A percentile compares a stretch with the other conserved stretches of the same genome.
Conservation (phyloP, 495 filamentous ascomycete genomes). For the Aspergillus incahuasiensis region DNA sequence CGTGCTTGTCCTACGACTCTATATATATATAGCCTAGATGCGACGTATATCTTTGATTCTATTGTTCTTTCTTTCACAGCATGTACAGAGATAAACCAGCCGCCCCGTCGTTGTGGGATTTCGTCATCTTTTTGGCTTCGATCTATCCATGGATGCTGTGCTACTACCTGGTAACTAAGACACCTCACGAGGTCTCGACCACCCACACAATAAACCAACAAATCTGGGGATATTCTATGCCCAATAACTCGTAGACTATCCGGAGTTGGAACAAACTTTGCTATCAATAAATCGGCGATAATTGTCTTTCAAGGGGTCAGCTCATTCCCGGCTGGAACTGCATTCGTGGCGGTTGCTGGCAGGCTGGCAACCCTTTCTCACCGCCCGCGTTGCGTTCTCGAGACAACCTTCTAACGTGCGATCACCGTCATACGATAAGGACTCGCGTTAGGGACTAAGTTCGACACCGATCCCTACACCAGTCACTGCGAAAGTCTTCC, state of each 20-base stretch:
- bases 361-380: constrained; percentile 14
- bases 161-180: neutral
- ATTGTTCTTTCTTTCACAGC: constrained; percentile 11
- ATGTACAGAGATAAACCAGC: constrained; percentile 8
- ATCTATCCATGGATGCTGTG: neutral
- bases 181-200: neutral
- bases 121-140: constrained; percentile 16
- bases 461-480: neutral
- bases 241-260: neutral
- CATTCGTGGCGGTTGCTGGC: constrained; percentile 9
- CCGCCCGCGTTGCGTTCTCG: constrained; percentile 9
- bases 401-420: neutral
- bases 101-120: constrained; percentile 3
- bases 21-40: neutral
- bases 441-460: neutral
- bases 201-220: neutral
- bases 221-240: neutral
- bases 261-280: neutral
- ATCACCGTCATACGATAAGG: neutral
- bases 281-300: neutral
- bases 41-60: neutral
- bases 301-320: constrained; percentile 2
- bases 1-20: neutral
- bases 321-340: neutral
- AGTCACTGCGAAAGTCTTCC: too few species aligned